Evolutionary conservation across 441 rosid species (phyloP).

Genomic region (Adansonia madagascariensis): DNA sequence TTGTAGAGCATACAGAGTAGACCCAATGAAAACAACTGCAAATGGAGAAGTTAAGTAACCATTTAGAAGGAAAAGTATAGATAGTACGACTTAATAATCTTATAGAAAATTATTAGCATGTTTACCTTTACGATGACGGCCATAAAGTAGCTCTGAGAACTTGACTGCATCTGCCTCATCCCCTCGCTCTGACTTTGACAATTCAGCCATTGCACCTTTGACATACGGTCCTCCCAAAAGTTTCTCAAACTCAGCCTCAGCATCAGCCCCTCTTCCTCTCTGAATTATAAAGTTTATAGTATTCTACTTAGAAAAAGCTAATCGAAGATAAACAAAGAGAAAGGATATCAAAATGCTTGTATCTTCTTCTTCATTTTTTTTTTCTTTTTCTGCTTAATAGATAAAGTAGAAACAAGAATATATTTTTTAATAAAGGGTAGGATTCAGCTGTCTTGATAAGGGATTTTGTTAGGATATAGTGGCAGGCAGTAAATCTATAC

Average conservation of each 20-base stretch:
- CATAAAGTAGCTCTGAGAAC: slow-evolving; percentile 58
- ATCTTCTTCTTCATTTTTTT: not conserved
- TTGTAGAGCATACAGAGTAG: slow-evolving; percentile 78
- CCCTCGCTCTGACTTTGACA: slow-evolving; percentile 58
- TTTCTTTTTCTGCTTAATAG: not conserved
- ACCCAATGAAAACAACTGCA: slow-evolving; percentile 84
- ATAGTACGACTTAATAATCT: slow-evolving; percentile 4
- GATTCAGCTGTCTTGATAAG: not conserved
- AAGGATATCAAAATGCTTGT: not conserved
- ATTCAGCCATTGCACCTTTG: slow-evolving; percentile 65
- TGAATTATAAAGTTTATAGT: slow-evolving; percentile 33
- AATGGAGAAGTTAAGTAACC: slow-evolving; percentile 42
- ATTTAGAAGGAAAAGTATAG: slow-evolving; percentile 33
- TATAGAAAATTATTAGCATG: slow-evolving; percentile 25
- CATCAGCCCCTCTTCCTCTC: slow-evolving; percentile 72
- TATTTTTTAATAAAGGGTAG: not conserved
- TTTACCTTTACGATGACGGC: slow-evolving; percentile 60
- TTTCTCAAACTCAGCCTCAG: slow-evolving; percentile 68
- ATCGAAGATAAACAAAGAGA: slow-evolving; percentile 11
- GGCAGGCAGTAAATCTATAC: not conserved
- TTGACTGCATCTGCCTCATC: slow-evolving; percentile 58
- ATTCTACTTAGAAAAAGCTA: slow-evolving; percentile 15
- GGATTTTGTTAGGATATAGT: not conserved
- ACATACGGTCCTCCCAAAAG: slow-evolving; percentile 61
- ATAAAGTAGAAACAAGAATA: slow-evolving; percentile 3